Evolutionary conservation across 495 filamentous ascomycete species (phyloP).

Genomic region (Pseudomonodictys pantanalensis): DNA sequence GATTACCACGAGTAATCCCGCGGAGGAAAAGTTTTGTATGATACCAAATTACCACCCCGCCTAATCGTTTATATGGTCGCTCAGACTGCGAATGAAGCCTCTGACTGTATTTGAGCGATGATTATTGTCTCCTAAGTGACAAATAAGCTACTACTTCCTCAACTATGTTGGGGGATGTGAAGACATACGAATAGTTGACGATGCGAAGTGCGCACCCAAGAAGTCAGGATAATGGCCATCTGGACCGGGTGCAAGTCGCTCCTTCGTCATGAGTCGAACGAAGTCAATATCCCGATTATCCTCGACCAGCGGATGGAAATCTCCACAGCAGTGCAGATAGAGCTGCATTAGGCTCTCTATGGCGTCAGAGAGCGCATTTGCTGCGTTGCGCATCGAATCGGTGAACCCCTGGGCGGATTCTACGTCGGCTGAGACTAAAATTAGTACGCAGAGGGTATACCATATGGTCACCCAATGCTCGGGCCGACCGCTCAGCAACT

Average conservation of each 20-base stretch:
- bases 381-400: not conserved
- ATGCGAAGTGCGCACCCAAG: not conserved
- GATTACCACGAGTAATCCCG: no score
- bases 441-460: not conserved
- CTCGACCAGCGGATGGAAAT: not conserved
- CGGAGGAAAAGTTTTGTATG: no score
- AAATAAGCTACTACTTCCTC: no score
- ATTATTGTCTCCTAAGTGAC: no score
- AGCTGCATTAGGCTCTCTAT: not conserved
- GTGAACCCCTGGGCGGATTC: not conserved
- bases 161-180: no score
- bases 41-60: no score
- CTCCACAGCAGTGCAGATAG: slow-evolving; percentile 1
- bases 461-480: not conserved
- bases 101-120: no score
- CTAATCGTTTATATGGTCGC: no score
- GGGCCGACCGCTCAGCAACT: not conserved
- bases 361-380: not conserved
- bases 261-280: no score
- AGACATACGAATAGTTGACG: no score
- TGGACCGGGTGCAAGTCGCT: not conserved
- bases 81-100: no score
- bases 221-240: not conserved
- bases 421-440: not conserved
- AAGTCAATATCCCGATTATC: not conserved